Evolutionary conservation across 2,329 filamentous ascomycete genomes (phyloP).

Genomic region (Exophiala xenobiotica): DNA sequence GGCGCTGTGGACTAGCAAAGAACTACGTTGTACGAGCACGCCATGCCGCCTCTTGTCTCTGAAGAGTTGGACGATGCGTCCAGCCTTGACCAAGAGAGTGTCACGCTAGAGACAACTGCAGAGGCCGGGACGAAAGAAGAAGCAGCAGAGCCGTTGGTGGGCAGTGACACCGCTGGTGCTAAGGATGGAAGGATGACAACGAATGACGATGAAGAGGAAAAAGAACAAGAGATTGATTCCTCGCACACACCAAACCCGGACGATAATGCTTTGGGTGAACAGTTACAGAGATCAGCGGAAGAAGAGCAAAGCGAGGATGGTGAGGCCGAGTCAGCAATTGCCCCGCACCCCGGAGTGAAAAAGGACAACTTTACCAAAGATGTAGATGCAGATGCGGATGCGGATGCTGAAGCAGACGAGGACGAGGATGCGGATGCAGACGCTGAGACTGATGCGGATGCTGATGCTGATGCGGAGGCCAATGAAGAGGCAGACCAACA

Average conservation of each 20-base stretch:
- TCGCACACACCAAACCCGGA: slow-evolving; percentile 15
- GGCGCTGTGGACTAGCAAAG: neutral
- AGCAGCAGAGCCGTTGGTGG: neutral
- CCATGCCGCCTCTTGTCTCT: slow-evolving; percentile 21
- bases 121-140: neutral
- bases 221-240: neutral
- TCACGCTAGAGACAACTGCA: neutral
- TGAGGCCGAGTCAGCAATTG: slow-evolving; percentile 2
- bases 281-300: slow-evolving; percentile 25
- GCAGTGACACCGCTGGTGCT: neutral
- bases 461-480: slow-evolving; percentile 9
- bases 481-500: slow-evolving; percentile 23
- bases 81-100: slow-evolving; percentile 6
- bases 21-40: neutral
- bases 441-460: slow-evolving; percentile 19
- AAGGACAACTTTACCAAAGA: slow-evolving; percentile 17
- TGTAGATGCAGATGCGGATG: slow-evolving; percentile 20
- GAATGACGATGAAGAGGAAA: neutral
- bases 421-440: slow-evolving; percentile 2
- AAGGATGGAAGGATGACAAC: neutral
- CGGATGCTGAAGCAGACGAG: slow-evolving; percentile 3
- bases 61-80: slow-evolving; percentile 14
- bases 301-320: slow-evolving; percentile 16
- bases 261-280: slow-evolving; percentile 23
- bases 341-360: slow-evolving; percentile 1